Evolutionary conservation across 768 basidiomycete genomes (phyloP), one percentile per base, ranked within the genome.

Genomic region (Panaeolus papilionaceus): DNA sequence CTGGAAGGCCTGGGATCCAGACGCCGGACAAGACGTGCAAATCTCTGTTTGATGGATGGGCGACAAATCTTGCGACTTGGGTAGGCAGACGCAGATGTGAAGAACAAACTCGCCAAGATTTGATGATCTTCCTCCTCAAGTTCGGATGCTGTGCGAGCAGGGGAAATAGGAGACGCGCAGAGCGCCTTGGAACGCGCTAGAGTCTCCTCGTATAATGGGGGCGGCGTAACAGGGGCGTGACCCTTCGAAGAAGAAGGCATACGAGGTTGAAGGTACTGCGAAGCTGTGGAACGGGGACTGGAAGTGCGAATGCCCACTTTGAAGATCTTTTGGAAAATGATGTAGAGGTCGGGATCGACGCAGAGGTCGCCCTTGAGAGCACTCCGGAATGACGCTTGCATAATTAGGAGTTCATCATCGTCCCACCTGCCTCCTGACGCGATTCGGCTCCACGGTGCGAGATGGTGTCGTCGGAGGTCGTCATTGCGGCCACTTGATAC

Each of bases 291-390:
- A 3, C 10, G 10, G 16, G 4, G 54, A 37, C 20, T 33, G 20
- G 28, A 14, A 33, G 26, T 26, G 3, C 47, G 47, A 26, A 18
- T 33, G 28, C 54, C 33, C 11, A 7, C 16, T 12, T 58, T 58
- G 54, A 58, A 37, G 6, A 58, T 58, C 28, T 58, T 58, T 23
- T 33, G 54, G 28, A 58, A 58, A 1, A 58, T 11, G 14, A 33
- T 28, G 33, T 58, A 58, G 4, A 58, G 28, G 10, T 58, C 54
- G 4, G 26, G 28, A 37, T 66, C 66, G n/a, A 66, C 62, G 33
- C 28, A 11, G 40, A 66, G 49, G 8, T 66, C 61, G 10, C 66
- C 38, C 26, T 66, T 62, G 28, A 66, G 33, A 23, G 61, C 51
- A 18, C 12, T 16, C 2, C 61, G 62, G 7, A 66, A 47, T 1